These are phyloP conservation scores for Cardamine resedifolia DNA, from an alignment of 345 rosid species.

Conservation along the genomic window DNA sequence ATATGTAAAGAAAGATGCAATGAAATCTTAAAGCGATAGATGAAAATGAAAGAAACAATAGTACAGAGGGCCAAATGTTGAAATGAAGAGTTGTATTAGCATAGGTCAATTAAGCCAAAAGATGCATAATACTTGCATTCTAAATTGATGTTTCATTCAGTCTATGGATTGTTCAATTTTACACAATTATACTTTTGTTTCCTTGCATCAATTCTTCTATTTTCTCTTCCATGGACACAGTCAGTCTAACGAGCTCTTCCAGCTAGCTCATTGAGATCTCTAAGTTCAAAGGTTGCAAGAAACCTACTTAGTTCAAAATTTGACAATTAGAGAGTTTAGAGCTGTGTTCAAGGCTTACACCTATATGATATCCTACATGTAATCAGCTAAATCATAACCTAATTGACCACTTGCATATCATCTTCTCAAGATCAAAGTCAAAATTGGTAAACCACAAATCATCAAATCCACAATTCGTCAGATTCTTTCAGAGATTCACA, in stretches of 20 bases:
- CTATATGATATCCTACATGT: too few species aligned
- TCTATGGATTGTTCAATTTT: neutral
- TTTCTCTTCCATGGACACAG: neutral
- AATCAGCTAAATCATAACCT: neutral
- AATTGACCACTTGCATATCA: neutral
- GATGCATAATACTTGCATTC: neutral
- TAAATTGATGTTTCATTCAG: neutral
- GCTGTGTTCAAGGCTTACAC: neutral
- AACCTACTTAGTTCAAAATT: neutral
- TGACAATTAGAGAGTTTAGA: neutral
- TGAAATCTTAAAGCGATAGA: neutral
- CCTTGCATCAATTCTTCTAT: neutral
- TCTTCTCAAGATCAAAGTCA: neutral
- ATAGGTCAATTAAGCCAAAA: neutral
- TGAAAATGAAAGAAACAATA: neutral
- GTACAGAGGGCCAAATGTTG: neutral
- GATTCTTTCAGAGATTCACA: neutral
- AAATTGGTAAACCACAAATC: neutral
- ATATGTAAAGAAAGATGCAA: neutral
- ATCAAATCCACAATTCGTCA: neutral
- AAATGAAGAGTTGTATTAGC: neutral
- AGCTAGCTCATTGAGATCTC: neutral
- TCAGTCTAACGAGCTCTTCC: neutral
- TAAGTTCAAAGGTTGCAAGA: neutral
- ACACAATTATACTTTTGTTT: neutral